Conservation (phyloP, 2,329 filamentous ascomycete genomes). For the Nothopassalora personata region DNA sequence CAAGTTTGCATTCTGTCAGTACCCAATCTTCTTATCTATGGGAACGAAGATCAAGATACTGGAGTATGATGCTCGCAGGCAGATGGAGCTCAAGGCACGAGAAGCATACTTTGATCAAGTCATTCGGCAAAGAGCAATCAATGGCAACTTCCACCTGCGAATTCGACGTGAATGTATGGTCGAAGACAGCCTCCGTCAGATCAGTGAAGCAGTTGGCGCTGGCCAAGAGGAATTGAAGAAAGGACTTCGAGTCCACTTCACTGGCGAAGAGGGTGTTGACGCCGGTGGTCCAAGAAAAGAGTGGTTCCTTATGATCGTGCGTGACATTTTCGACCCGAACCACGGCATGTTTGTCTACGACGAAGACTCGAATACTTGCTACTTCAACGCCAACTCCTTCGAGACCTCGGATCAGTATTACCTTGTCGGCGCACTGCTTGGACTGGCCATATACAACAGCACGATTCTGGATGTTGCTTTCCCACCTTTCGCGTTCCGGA, state of each 20-base stretch:
- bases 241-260: slow-evolving; percentile 76
- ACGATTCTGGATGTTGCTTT: slow-evolving; percentile 85
- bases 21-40: slow-evolving; percentile 85
- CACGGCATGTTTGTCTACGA: slow-evolving; percentile 92
- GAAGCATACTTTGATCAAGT: slow-evolving; percentile 91
- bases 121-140: slow-evolving; percentile 65
- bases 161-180: slow-evolving; percentile 81
- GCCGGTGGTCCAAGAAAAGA: slow-evolving; percentile 86
- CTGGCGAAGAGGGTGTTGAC: slow-evolving; percentile 85
- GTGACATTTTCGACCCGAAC: slow-evolving; percentile 86
- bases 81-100: slow-evolving; percentile 83
- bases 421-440: slow-evolving; percentile 79
- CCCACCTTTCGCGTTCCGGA: slow-evolving; percentile 84
- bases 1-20: slow-evolving; percentile 85
- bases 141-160: slow-evolving; percentile 64
- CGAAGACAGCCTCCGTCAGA: slow-evolving; percentile 77
- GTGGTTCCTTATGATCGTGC: slow-evolving; percentile 83
- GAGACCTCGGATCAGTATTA: slow-evolving; percentile 91
- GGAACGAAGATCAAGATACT: slow-evolving; percentile 88
- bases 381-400: slow-evolving; percentile 86
- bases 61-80: slow-evolving; percentile 78
- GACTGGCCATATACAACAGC: slow-evolving; percentile 89
- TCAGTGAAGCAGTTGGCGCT: slow-evolving; percentile 77
- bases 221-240: slow-evolving; percentile 86
- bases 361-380: slow-evolving; percentile 83